Base-by-base conservation (phyloP, 805 yeast species). In the Wickerhamiella nectarea region DNA sequence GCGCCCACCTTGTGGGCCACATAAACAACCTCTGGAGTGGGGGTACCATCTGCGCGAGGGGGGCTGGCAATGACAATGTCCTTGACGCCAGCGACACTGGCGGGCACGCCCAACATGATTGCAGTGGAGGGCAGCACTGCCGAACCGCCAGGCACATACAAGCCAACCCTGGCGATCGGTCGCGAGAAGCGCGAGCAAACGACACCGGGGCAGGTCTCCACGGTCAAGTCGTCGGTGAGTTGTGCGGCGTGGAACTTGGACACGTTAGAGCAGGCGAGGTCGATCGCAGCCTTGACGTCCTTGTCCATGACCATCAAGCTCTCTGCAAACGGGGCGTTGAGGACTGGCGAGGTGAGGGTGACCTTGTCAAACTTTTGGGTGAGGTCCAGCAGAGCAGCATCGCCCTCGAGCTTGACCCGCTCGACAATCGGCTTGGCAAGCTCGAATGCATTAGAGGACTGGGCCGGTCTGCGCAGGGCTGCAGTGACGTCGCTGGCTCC, bases 81-180 rank as follows among this genome's bases (percentile, higher is more conserved):
- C 56, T 78, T 75, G 68, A 97, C 91, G 5, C 95, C 95, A 21
- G 99, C 99, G 49, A 87, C 99, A 61, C 78, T 75, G 15, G 98
- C 98, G 18, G 99, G 99, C 42, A 91, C 95, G 56, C 98, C 97
- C 54, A 91, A 72, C 96, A 91, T 91, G 64, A 91, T 72, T 4
- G 97, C 93, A 11, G 99, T 91, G 15, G 97, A 89, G 34, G 99
- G 99, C 51, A 91, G 72, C 26, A 91, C 89, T 3, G 99, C 99
- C 36, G 97, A 86, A 54, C 99, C 99, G 55, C 99, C 99, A 44
- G 99, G 99, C 48, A 91, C 83, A 59, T 91, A 91, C 47, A 93
- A 72, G 48, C 98, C 99, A 44, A 91, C 98, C 47, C 75, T 78
- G 57, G 85, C 94, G 53, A 91, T 86, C 6, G 98, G 91, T 56